Evolutionary conservation across 2,329 filamentous ascomycete genomes (phyloP).

Genomic region (Teratosphaeria gauchensis): DNA sequence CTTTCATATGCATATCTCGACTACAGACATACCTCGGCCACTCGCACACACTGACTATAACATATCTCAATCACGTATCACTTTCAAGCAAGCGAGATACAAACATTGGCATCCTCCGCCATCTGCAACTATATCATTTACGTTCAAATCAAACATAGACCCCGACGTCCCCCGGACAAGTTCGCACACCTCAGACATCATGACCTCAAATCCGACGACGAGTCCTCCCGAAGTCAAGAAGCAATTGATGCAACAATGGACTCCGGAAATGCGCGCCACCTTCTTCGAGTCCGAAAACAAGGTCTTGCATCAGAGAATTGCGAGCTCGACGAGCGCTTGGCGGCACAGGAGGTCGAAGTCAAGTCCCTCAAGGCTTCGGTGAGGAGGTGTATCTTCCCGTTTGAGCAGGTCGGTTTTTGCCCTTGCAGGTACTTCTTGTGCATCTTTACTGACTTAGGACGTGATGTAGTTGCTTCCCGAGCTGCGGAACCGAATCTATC

Average conservation of each 20-base stretch:
- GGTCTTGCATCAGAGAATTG: background rate
- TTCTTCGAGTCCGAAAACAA: background rate
- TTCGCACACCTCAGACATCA: background rate
- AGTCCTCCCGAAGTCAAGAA: background rate
- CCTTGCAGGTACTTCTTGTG: background rate
- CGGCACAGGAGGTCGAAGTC: background rate
- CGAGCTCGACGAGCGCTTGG: background rate
- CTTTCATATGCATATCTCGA: too few species aligned
- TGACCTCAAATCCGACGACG: background rate
- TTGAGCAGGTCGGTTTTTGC: background rate
- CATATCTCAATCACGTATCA: too few species aligned
- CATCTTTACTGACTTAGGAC: background rate
- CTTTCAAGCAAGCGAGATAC: too few species aligned
- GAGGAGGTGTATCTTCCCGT: background rate
- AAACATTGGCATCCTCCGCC: too few species aligned
- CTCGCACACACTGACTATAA: too few species aligned
- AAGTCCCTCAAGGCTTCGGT: background rate
- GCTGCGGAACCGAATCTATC: background rate
- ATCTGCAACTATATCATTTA: too few species aligned
- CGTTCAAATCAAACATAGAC: background rate
- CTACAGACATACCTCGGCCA: too few species aligned
- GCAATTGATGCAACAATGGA: background rate
- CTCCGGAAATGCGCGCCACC: background rate
- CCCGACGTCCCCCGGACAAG: too few species aligned
- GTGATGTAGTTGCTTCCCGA: background rate